Conservation (phyloP, 768 basidiomycete species). For the Nidularia sp. region DNA sequence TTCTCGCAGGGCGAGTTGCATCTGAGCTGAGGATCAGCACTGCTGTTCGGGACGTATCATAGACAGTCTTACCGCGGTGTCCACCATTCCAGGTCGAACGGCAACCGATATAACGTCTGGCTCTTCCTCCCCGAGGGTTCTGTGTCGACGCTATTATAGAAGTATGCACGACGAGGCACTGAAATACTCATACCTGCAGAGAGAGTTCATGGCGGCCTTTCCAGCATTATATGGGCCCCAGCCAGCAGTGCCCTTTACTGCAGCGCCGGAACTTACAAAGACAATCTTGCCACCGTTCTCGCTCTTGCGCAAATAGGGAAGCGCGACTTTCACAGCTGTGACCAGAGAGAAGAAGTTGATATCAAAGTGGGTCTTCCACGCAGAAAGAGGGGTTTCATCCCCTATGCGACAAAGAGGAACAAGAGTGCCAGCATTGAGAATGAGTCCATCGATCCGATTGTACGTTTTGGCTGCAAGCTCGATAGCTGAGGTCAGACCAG, state of each 20-base stretch:
- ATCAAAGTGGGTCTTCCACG: conserved; percentile 75
- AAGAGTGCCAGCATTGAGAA: conserved; percentile 82
- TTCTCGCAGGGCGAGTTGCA: conserved; percentile 60
- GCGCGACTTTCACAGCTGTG: conserved; percentile 56
- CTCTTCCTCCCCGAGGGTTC: conserved; percentile 85
- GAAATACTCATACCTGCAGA: conserved; percentile 54
- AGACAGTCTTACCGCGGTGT: conserved; percentile 54
- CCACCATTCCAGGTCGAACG: conserved; percentile 83
- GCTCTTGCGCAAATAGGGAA: conserved; percentile 68
- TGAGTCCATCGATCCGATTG: conserved; percentile 66
- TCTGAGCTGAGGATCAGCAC: conserved; percentile 37
- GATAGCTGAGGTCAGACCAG: conserved; percentile 54
- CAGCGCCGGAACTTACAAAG: conserved; percentile 85
- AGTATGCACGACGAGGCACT: not conserved
- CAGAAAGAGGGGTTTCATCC: conserved; percentile 43
- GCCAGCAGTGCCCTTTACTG: conserved; percentile 56
- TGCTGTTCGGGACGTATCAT: not conserved
- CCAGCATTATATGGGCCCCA: conserved; percentile 84
- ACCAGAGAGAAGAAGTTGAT: conserved; percentile 87
- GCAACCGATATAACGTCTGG: conserved; percentile 70
- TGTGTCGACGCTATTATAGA: conserved; percentile 16
- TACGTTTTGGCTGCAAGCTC: conserved; percentile 45
- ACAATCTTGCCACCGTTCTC: conserved; percentile 61
- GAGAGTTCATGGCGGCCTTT: conserved; percentile 88
- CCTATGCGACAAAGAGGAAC: conserved; percentile 64